These are phyloP conservation scores for Fusarium devonianum DNA, from an alignment of 2,329 filamentous ascomycete species.

Conservation along the genomic window DNA sequence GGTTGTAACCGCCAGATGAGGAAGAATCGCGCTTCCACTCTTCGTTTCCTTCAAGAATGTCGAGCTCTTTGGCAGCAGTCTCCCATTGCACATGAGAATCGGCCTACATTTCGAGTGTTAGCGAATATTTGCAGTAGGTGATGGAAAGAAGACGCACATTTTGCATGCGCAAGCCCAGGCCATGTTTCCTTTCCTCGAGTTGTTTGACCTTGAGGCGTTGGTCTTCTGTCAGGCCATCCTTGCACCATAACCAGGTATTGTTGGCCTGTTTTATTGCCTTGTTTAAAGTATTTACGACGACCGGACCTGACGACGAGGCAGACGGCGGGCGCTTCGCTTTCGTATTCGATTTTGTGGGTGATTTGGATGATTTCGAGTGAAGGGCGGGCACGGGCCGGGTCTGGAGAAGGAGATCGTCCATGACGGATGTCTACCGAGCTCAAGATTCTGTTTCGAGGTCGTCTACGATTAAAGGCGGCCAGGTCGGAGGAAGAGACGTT, in stretches of 20 bases:
- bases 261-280: conserved; percentile 51
- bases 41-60: conserved; percentile 80
- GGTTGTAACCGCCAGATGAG: conserved; percentile 72
- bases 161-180: conserved; percentile 69
- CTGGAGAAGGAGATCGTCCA: conserved; percentile 43
- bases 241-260: conserved; percentile 54
- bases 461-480: conserved; percentile 4
- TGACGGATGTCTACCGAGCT: conserved; percentile 18
- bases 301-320: conserved; percentile 13
- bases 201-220: conserved; percentile 57
- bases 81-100: conserved; percentile 76
- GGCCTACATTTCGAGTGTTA: conserved; percentile 63
- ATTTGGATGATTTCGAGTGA: conserved; percentile 31
- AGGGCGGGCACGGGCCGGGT: conserved; percentile 31
- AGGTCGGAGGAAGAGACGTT: conserved; percentile 1
- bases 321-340: conserved; percentile 35
- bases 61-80: conserved; percentile 76
- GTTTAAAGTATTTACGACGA: conserved; percentile 39
- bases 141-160: conserved; percentile 58
- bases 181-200: conserved; percentile 66
- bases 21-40: conserved; percentile 76
- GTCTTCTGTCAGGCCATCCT: conserved; percentile 60
- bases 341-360: conserved; percentile 31
- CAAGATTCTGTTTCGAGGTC: conserved; percentile 20
- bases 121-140: neutral